phyloP scores from a whole-genome alignment of 1,139 yeast species.

The Entelexis paramagnoliae region DNA sequence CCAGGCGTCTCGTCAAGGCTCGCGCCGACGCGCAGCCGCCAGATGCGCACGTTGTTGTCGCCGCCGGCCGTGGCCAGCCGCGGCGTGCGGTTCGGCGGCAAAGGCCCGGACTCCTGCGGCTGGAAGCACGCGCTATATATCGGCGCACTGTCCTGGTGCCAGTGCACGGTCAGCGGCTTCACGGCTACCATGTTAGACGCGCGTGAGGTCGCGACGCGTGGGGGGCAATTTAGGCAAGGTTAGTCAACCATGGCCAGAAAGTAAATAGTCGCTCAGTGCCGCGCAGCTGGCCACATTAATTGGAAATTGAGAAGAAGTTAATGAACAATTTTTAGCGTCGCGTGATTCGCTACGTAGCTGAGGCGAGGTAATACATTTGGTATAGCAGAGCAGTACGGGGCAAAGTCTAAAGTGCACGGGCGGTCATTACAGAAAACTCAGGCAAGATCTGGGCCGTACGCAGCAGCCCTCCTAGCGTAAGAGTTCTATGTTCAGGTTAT shows the following conservation, averaged over 20 bases:
- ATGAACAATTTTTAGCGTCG: too few relatives aligned
- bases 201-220: not conserved
- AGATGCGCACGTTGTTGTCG: constrained; percentile 73
- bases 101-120: constrained; percentile 42
- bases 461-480: too few relatives aligned
- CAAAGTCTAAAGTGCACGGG: too few relatives aligned
- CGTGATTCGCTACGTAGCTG: too few relatives aligned
- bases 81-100: constrained; percentile 23
- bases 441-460: too few relatives aligned
- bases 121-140: constrained; percentile 78
- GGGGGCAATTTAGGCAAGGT: not conserved
- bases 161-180: constrained; percentile 24
- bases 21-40: constrained; percentile 32
- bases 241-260: not conserved
- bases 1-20: constrained; percentile 15
- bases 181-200: constrained; percentile 18
- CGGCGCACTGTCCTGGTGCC: constrained; percentile 33
- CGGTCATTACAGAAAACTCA: too few relatives aligned
- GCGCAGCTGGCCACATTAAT: too few relatives aligned
- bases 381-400: too few relatives aligned
- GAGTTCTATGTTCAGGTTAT: too few relatives aligned
- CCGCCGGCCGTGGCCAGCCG: constrained; percentile 82
- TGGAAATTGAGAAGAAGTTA: too few relatives aligned
- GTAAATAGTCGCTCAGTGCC: too few relatives aligned
- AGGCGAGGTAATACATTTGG: too few relatives aligned